Percentiles rank a stretch among this genome's conserved stretches.
These are phyloP conservation scores for Cutaneotrichosporon dermatis DNA, from an alignment of 1,284 basidiomycete species.

Conservation along the genomic window DNA sequence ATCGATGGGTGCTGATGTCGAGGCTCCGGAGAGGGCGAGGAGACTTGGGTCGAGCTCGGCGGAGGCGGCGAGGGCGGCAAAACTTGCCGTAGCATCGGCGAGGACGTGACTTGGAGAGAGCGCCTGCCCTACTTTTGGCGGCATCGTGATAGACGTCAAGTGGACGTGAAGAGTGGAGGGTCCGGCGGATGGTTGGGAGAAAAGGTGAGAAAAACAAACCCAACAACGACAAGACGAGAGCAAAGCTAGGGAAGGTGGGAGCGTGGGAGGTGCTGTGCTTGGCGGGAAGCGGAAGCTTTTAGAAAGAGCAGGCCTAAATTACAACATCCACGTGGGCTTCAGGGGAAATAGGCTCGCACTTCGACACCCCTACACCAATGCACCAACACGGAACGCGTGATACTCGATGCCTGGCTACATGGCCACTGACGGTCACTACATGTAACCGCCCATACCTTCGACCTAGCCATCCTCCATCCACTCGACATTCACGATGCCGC, in stretches of 20 bases:
- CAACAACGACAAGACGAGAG: conserved; percentile 53
- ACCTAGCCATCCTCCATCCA: too few relatives aligned
- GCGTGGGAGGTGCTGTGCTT: too few relatives aligned
- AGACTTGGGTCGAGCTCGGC: conserved; percentile 14
- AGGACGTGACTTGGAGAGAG: not conserved
- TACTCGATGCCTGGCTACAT: too few relatives aligned
- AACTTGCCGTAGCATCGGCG: not conserved
- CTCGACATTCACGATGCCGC: conserved; percentile 10
- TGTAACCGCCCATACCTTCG: too few relatives aligned
- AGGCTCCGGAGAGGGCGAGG: conserved; percentile 5
- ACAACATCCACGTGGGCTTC: too few relatives aligned
- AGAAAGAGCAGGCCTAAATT: too few relatives aligned
- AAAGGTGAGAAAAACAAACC: conserved; percentile 15
- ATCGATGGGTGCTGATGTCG: conserved; percentile 24
- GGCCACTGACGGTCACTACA: too few relatives aligned
- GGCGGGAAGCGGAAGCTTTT: too few relatives aligned
- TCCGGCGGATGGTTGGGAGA: conserved; percentile 6
- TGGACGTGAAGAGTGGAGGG: conserved; percentile 7
- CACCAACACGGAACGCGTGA: too few relatives aligned
- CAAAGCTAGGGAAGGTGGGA: not conserved
- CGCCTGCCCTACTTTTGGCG: conserved; percentile 1
- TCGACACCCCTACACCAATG: too few relatives aligned
- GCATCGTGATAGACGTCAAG: not conserved
- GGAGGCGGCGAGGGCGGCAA: not conserved
- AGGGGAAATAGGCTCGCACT: too few relatives aligned